Percentiles rank a stretch among this genome's conserved stretches.
phyloP scores from a whole-genome alignment of 495 filamentous ascomycete species.

The Durotheca rogersii region DNA sequence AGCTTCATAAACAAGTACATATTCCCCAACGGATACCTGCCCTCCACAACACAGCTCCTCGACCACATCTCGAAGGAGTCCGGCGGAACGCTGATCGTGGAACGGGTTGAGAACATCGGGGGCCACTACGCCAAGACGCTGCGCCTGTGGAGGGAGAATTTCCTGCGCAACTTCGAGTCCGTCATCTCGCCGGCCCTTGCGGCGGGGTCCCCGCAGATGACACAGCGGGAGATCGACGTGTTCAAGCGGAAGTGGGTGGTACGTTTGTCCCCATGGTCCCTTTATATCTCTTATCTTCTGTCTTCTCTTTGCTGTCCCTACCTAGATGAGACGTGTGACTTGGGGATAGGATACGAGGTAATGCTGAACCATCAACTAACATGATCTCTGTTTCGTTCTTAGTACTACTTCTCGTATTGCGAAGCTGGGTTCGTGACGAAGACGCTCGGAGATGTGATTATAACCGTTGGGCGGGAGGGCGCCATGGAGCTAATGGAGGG shows the following conservation, averaged over 20 bases:
- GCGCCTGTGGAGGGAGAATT: conserved; percentile 65
- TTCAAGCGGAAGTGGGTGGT: conserved; percentile 71
- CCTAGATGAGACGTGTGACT: too few relatives aligned
- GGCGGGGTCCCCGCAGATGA: conserved; percentile 55
- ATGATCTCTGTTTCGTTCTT: too few relatives aligned
- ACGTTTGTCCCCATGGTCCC: conserved; percentile 13
- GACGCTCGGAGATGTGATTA: conserved; percentile 68
- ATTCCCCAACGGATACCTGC: conserved; percentile 72
- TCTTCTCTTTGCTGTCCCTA: neutral
- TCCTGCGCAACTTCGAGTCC: conserved; percentile 59
- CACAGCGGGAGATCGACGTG: conserved; percentile 58
- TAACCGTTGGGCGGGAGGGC: conserved; percentile 66
- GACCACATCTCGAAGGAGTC: conserved; percentile 59
- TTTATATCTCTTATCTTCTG: neutral
- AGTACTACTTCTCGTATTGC: conserved; percentile 75
- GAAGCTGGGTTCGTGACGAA: conserved; percentile 71
- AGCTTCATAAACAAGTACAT: conserved; percentile 73
- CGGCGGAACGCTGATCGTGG: conserved; percentile 58
- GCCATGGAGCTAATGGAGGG: conserved; percentile 66
- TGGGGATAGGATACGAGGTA: too few relatives aligned
- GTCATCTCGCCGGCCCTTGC: conserved; percentile 57
- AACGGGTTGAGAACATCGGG: conserved; percentile 66
- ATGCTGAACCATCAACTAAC: too few relatives aligned
- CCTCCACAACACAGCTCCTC: conserved; percentile 63
- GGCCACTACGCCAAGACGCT: conserved; percentile 69